These are phyloP conservation scores for Leishmania mexicana DNA, from an alignment of 208 protist species.

Conservation along the genomic window DNA sequence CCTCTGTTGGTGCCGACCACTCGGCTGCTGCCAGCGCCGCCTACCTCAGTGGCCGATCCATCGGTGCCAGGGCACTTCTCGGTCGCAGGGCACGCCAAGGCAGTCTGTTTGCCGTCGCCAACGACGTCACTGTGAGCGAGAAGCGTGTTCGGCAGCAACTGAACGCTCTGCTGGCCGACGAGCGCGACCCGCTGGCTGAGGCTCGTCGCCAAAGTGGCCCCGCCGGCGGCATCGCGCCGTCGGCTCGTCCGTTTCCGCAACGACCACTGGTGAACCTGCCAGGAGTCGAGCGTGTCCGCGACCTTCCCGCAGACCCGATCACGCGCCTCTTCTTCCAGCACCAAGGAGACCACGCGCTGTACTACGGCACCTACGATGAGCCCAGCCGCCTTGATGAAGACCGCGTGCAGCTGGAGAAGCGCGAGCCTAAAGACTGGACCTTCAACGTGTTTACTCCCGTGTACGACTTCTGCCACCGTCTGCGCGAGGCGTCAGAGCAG, in stretches of 20 bases:
- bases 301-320: constrained; percentile 90
- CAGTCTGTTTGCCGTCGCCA: constrained; percentile 75
- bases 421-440: constrained; percentile 71
- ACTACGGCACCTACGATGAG: constrained; percentile 89
- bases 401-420: constrained; percentile 86
- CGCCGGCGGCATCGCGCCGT: constrained; percentile 11
- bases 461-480: constrained; percentile 91
- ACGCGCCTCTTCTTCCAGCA: constrained; percentile 93
- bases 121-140: constrained; percentile 69
- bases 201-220: constrained; percentile 7
- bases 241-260: constrained; percentile 39
- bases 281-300: constrained; percentile 78
- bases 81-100: constrained; percentile 67
- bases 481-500: constrained; percentile 87
- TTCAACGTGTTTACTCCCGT: constrained; percentile 79
- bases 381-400: constrained; percentile 79
- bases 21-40: neutral
- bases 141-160: constrained; percentile 75
- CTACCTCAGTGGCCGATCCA: constrained; percentile 9
- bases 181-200: constrained; percentile 49
- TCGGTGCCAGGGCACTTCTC: constrained; percentile 35
- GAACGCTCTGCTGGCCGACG: constrained; percentile 78
- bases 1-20: constrained; percentile 3
- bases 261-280: constrained; percentile 75
- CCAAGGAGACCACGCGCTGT: constrained; percentile 90